Evolutionary conservation across 2,329 filamentous ascomycete species (phyloP).

Genomic region (Cryphonectria nitschkei): DNA sequence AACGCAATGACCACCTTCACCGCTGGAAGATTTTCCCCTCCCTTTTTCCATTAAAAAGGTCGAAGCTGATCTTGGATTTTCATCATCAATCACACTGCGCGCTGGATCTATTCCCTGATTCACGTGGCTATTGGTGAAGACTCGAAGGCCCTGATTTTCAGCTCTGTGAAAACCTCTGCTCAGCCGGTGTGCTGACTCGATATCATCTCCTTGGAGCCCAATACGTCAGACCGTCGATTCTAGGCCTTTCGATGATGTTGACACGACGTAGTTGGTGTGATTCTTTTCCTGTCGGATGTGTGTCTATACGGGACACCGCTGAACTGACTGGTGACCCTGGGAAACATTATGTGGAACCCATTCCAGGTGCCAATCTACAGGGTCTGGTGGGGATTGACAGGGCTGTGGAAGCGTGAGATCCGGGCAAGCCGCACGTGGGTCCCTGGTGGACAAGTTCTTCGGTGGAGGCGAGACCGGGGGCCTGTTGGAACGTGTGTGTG

Average conservation of each 20-base stretch:
- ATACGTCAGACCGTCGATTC: slow-evolving; percentile 37
- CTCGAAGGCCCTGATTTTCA: slow-evolving; percentile 55
- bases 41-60: background rate
- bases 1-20: slow-evolving; percentile 13
- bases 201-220: slow-evolving; percentile 36
- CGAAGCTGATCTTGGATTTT: background rate
- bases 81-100: slow-evolving; percentile 43
- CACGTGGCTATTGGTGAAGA: slow-evolving; percentile 59
- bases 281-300: slow-evolving; percentile 34
- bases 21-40: background rate
- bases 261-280: slow-evolving; percentile 41
- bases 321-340: slow-evolving; percentile 32
- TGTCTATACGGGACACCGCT: slow-evolving; percentile 33
- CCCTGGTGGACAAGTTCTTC: slow-evolving; percentile 7
- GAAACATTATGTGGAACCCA: slow-evolving; percentile 39
- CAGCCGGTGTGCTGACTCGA: slow-evolving; percentile 53
- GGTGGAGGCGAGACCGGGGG: slow-evolving; percentile 19
- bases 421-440: slow-evolving; percentile 24
- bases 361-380: background rate
- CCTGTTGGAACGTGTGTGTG: slow-evolving; percentile 7
- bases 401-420: slow-evolving; percentile 8
- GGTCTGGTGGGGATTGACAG: slow-evolving; percentile 31
- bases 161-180: slow-evolving; percentile 51
- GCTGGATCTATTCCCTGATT: slow-evolving; percentile 65
- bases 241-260: slow-evolving; percentile 32